Conservation (phyloP, 2,329 filamentous ascomycete species). For the Rugonectria rugulosa region DNA sequence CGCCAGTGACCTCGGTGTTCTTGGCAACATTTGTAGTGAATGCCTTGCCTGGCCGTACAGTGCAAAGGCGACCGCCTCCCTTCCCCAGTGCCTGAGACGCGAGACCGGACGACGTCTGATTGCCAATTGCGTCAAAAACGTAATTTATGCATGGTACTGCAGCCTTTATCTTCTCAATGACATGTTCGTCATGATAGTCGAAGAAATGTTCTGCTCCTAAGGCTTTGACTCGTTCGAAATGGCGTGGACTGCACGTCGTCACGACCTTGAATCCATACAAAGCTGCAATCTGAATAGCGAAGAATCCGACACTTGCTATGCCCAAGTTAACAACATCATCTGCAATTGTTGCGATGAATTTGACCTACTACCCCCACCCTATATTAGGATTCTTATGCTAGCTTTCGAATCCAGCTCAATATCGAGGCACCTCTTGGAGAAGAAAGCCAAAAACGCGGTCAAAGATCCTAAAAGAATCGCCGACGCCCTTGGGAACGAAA, state of each 20-base stretch:
- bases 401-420: conserved; percentile 35
- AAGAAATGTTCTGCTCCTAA: conserved; percentile 47
- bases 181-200: conserved; percentile 49
- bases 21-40: conserved; percentile 46
- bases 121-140: conserved; percentile 54
- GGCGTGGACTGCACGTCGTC: conserved; percentile 45
- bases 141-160: conserved; percentile 44
- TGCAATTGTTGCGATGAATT: not conserved
- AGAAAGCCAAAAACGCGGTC: conserved; percentile 50
- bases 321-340: not conserved
- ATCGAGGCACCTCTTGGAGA: conserved; percentile 46
- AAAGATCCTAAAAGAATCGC: conserved; percentile 49
- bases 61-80: conserved; percentile 46
- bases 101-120: conserved; percentile 42
- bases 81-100: conserved; percentile 42
- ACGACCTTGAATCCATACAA: conserved; percentile 43
- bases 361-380: conserved; percentile 53
- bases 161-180: conserved; percentile 45
- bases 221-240: conserved; percentile 42
- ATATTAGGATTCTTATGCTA: conserved; percentile 46
- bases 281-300: conserved; percentile 47
- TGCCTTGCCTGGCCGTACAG: conserved; percentile 50
- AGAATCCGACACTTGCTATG: conserved; percentile 49
- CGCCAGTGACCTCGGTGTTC: conserved; percentile 47
- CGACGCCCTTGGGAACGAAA: conserved; percentile 42